A percentile compares a stretch with the other conserved stretches of the same genome.
phyloP scores from a whole-genome alignment of 177 flowering plant species.

The Telopea speciosissima region DNA sequence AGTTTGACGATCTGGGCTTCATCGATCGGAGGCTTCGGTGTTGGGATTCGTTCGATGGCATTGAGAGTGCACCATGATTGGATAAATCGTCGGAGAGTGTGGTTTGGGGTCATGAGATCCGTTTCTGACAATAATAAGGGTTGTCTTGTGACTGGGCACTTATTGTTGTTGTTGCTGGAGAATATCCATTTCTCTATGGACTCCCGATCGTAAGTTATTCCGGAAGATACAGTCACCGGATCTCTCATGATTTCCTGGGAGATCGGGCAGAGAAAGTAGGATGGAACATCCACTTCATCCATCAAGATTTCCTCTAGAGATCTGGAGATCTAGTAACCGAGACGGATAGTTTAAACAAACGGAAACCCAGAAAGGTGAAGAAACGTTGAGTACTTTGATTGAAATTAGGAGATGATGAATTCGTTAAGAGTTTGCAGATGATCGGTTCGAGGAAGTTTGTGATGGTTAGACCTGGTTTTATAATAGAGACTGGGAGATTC shows the following conservation, averaged over 20 bases:
- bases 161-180: neutral
- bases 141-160: constrained; percentile 4
- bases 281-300: constrained; percentile 3
- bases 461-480: no score
- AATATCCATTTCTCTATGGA: constrained; percentile 3
- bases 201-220: constrained; percentile 7
- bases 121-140: neutral
- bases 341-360: no score
- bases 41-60: neutral
- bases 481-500: no score
- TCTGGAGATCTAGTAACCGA: no score
- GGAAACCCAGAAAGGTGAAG: no score
- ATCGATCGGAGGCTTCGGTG: constrained; percentile 9
- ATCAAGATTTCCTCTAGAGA: neutral
- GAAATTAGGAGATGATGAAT: no score
- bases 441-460: no score
- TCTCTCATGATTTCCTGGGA: constrained; percentile 7
- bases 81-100: neutral
- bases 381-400: no score
- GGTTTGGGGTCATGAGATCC: neutral
- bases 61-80: neutral
- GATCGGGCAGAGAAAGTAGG: constrained; percentile 3
- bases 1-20: constrained; percentile 10
- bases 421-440: no score
- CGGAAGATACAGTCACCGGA: constrained; percentile 1